phyloP scores from a whole-genome alignment of 2,329 filamentous ascomycete species.

The Cryphonectria nitschkei region DNA sequence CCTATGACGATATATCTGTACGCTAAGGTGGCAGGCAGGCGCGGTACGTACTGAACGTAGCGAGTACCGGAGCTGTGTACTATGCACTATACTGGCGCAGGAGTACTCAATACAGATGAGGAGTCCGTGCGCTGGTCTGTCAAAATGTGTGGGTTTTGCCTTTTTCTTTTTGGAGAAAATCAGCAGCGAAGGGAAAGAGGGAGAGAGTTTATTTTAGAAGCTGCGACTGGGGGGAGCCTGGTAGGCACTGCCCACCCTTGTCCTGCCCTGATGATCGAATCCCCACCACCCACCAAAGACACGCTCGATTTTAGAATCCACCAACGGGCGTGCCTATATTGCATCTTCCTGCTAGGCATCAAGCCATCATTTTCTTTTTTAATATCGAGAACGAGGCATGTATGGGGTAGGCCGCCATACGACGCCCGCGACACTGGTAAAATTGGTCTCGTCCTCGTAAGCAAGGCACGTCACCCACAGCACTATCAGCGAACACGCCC shows the following conservation, averaged over 20 bases:
- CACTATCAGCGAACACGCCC: neutral
- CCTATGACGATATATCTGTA: neutral
- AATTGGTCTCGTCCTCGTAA: constrained; percentile 2
- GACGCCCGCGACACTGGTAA: neutral
- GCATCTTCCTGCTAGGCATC: constrained; percentile 16
- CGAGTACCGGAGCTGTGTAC: neutral
- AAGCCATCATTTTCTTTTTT: neutral
- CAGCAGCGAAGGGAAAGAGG: neutral
- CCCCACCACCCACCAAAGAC: neutral
- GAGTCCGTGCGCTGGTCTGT: neutral
- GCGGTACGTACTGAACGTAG: neutral
- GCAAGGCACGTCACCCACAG: neutral
- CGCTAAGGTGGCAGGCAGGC: neutral
- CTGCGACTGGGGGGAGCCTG: neutral
- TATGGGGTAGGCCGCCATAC: neutral
- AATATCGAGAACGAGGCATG: neutral
- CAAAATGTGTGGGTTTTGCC: neutral
- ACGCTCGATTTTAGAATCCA: constrained; percentile 14
- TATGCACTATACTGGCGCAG: neutral
- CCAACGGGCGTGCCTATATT: constrained; percentile 29
- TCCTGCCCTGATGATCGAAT: constrained; percentile 7
- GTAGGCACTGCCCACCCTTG: neutral
- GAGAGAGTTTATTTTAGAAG: constrained; percentile 2
- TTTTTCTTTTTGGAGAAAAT: neutral
- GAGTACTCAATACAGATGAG: neutral